Evolutionary conservation across 1,139 yeast species (phyloP), one percentile per base, ranked within the genome.

Genomic region (Yamadazyma jaroonii): DNA sequence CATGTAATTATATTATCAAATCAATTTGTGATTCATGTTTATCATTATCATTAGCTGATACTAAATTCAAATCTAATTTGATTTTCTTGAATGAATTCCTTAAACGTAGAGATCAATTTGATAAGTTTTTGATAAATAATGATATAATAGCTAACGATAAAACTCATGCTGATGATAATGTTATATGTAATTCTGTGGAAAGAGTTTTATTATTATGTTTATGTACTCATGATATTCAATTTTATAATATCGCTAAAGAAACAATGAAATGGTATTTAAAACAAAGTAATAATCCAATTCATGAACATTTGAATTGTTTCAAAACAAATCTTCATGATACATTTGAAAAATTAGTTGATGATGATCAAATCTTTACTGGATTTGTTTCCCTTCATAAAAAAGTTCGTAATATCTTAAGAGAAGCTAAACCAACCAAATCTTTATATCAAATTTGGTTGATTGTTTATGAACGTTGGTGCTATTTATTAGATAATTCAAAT

Each of bases 351-450:
- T 67, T 84, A 38, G 61, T 79, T 8, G 61, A 74, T n/a, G 89
- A 83, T 44, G 74, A 66, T 25, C 65, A 74, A 24, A 77, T 81
- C 3, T 79, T 84, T 36, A 81, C 90, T 1, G 92, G 95, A 12
- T 75, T 82, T 23, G 85, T 84, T 12, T 89, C 94, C 0, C 69
- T 84, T 25, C 92, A 86, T 53, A 84, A 85, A 53, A 74, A 81
- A 42, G 63, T 85, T 40, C 73, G 74, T 44, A 74, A 64, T 43
- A 67, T 84, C 31, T 59, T 83, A 36, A 69, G 79, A 42, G 65
- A 79, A n/a, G 74, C 76, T 6, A 62, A 60, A 27, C 86, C 90
- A 1, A 79, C 87, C 0, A 64, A 67, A 28, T 76, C 87, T 1
- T 59, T 86, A 27, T 65, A 76, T 29, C 77, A 75, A 39, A 77